Base-by-base conservation (phyloP, 352 stramenopile species). In the Globisporangium nagaii region DNA sequence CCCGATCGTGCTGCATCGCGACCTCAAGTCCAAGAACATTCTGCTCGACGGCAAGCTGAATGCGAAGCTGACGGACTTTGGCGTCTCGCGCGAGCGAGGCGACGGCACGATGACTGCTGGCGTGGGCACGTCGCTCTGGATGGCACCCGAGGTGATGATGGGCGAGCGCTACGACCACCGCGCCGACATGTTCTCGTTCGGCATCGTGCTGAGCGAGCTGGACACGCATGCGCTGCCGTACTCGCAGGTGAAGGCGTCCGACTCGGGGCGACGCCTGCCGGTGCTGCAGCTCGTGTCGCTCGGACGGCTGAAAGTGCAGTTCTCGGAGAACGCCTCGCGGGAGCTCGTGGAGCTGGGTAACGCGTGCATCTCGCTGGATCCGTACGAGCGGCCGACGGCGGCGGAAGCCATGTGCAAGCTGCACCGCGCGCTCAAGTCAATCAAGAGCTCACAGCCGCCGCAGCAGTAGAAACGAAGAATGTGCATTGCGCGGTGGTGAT, bases 181-280 rank as follows among this genome's bases (percentile, higher is more conserved):
- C 22, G 65, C 66, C 9, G 72, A 82, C 36, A 69, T 82, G 30
- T 82, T 73, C 53, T 82, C 72, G 34, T 79, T 82, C 40, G 72
- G 69, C 17, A 58, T 82, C 17, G 58, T 82, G 20, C 41, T 79
- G 2, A 70, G 60, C 1, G 71, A 82, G 28, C 42, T 82, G 17
- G 71, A 82, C 53, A 66, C 71, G 28, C 69, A 82, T 35, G 20
- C 59, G n/a, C 10, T 69, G 34, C 71, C 60, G 22, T 73, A 70
- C 34, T 41, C 53, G 7, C 50, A 36, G 0, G 37, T 63, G 1
- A 66, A 68, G 20, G 39, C 63, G 46, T 62, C 62, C 1, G 48
- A 65, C 17, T 63, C 50, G 0, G 65, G 56, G n/a, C 56, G 57
- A 2, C 34, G 56, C 32, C 60, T 75, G 20, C 53, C 64, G 13